These are phyloP conservation scores for Pyrenochaeta sp. DNA, from an alignment of 2,329 filamentous ascomycete genomes.

Conservation along the genomic window DNA sequence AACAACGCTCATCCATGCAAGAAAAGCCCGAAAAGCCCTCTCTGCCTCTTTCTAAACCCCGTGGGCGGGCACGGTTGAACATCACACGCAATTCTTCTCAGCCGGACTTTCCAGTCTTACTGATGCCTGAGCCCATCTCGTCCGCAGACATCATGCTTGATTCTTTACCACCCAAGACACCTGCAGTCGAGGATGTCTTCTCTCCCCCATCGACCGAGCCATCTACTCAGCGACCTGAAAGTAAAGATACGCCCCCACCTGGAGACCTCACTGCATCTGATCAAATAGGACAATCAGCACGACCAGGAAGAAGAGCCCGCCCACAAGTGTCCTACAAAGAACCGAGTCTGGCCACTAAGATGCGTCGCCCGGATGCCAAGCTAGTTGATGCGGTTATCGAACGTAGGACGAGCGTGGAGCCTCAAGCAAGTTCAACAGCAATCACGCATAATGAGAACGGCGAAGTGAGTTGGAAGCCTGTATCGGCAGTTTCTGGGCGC, in stretches of 20 bases:
- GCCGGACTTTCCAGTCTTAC: slow-evolving; percentile 26
- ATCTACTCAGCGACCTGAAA: slow-evolving; percentile 45
- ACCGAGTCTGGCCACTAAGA: slow-evolving; percentile 57
- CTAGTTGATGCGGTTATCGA: slow-evolving; percentile 54
- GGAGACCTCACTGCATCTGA: slow-evolving; percentile 48
- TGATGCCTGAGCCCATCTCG: slow-evolving; percentile 28
- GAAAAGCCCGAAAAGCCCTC: slow-evolving; percentile 40
- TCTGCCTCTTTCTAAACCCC: slow-evolving; percentile 24
- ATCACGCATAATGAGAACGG: slow-evolving; percentile 40
- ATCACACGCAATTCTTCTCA: slow-evolving; percentile 32
- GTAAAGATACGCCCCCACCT: slow-evolving; percentile 54
- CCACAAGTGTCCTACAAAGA: slow-evolving; percentile 59
- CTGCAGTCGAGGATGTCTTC: slow-evolving; percentile 48
- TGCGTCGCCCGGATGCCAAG: slow-evolving; percentile 57
- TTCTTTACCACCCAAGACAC: slow-evolving; percentile 50
- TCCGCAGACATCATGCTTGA: slow-evolving; percentile 43
- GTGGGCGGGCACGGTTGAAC: slow-evolving; percentile 31
- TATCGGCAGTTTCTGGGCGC: slow-evolving; percentile 24
- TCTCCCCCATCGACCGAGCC: slow-evolving; percentile 55
- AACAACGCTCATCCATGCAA: slow-evolving; percentile 39
- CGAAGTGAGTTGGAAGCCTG: slow-evolving; percentile 36
- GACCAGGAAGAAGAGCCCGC: slow-evolving; percentile 55
- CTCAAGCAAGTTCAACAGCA: slow-evolving; percentile 27
- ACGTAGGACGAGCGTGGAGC: slow-evolving; percentile 35
- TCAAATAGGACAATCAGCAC: slow-evolving; percentile 38